Conservation (phyloP, 768 basidiomycete genomes). For the Termitomyces sp. region DNA sequence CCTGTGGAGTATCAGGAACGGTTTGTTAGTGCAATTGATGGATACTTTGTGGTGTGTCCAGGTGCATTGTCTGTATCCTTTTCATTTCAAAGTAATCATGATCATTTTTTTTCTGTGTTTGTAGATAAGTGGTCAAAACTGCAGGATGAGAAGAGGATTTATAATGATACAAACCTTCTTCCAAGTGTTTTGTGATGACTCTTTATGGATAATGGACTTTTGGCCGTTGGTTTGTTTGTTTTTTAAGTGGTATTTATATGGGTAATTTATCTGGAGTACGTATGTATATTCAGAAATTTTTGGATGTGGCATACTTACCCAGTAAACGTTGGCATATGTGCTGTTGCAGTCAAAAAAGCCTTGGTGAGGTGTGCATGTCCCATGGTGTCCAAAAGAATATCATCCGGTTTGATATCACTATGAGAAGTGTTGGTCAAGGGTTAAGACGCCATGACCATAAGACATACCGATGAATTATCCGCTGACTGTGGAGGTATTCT, state of each 20-base stretch:
- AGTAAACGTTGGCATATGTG: no score
- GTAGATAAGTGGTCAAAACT: conserved; percentile 51
- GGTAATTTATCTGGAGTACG: no score
- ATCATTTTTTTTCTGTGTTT: not conserved
- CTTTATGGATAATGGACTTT: no score
- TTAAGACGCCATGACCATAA: not conserved
- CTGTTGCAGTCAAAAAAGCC: no score
- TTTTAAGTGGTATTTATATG: no score
- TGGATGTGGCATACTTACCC: no score
- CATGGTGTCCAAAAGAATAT: conserved; percentile 88
- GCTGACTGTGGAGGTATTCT: conserved; percentile 85
- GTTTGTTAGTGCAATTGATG: conserved; percentile 67
- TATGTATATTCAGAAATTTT: no score
- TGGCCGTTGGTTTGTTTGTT: no score
- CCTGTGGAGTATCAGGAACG: conserved; percentile 78
- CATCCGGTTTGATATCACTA: conserved; percentile 97
- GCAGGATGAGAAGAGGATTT: conserved; percentile 32
- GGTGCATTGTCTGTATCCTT: no score
- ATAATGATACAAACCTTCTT: conserved; percentile 34
- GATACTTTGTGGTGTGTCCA: conserved; percentile 76
- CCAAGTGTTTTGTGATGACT: conserved; percentile 44
- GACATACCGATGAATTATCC: conserved; percentile 90
- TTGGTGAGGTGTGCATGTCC: conserved; percentile 98
- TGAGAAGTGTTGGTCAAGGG: conserved; percentile 10
- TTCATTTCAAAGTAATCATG: not conserved